Conservation (phyloP, 208 protist species). For the Acanthamoeba lenticulata region DNA sequence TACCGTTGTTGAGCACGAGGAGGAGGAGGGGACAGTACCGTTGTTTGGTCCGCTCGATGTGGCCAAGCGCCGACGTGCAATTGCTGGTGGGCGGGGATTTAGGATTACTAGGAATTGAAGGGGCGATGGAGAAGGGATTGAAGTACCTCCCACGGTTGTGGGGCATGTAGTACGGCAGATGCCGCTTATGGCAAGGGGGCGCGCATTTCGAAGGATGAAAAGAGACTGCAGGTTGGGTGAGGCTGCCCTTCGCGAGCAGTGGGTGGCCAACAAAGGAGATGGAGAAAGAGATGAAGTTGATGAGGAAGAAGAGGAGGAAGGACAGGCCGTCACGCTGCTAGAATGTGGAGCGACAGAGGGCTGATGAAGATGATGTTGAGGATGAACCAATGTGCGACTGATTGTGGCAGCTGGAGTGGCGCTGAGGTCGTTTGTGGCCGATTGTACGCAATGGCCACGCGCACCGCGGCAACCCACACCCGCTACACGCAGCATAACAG, state of each 20-base stretch:
- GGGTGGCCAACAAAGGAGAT: neutral
- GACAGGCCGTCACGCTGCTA: neutral
- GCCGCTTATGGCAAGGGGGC: neutral
- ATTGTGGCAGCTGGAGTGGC: no score
- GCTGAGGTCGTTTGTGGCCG: neutral
- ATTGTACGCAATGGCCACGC: neutral
- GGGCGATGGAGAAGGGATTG: neutral
- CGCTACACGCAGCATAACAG: slow-evolving; percentile 12
- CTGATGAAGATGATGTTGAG: neutral
- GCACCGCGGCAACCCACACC: neutral
- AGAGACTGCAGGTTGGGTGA: neutral
- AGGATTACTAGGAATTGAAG: neutral
- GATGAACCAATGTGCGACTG: neutral
- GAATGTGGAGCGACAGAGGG: neutral
- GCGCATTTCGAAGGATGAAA: slow-evolving; percentile 1
- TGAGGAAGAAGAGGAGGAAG: neutral
- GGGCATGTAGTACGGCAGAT: neutral
- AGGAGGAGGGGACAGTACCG: no score
- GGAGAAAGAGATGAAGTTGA: neutral
- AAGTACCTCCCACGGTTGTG: neutral
- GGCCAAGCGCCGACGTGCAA: neutral
- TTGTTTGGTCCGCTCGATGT: neutral
- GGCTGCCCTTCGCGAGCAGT: neutral
- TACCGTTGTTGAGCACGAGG: neutral
- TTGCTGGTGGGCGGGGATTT: neutral